These are phyloP conservation scores for Stagonosporopsis chrysanthemi DNA, from an alignment of 2,329 filamentous ascomycete genomes.

Conservation along the genomic window DNA sequence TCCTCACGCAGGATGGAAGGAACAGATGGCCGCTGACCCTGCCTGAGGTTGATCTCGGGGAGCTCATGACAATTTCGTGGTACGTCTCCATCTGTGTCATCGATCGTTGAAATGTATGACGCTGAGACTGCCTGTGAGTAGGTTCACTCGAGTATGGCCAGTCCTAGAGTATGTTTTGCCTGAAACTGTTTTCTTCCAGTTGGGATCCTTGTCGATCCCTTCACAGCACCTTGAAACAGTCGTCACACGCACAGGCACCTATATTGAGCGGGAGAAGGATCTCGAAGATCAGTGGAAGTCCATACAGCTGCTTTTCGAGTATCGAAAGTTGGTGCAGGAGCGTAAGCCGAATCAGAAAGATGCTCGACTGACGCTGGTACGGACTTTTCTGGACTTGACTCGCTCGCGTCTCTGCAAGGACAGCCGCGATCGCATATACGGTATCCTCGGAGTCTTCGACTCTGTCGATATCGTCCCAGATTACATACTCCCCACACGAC, in stretches of 20 bases:
- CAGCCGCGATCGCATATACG: conserved; percentile 17
- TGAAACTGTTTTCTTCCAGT: not conserved
- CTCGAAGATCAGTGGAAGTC: conserved; percentile 14
- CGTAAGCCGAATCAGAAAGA: not conserved
- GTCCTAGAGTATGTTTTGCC: conserved; percentile 16
- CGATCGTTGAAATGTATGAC: not conserved
- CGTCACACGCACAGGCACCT: conserved; percentile 6
- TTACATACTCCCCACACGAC: conserved; percentile 1
- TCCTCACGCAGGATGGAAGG: conserved; percentile 12
- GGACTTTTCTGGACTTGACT: conserved; percentile 13
- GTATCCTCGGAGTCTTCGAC: conserved; percentile 10
- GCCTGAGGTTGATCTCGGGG: conserved; percentile 13
- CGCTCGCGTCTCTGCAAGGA: conserved; percentile 13
- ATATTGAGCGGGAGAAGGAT: conserved; percentile 7
- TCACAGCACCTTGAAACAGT: conserved; percentile 10
- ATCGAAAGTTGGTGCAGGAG: conserved; percentile 11
- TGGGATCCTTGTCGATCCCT: conserved; percentile 6
- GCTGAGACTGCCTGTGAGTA: not conserved
- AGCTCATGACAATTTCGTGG: conserved; percentile 9
- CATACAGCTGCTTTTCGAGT: conserved; percentile 11
- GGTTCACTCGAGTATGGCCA: conserved; percentile 15
- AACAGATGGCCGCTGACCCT: conserved; percentile 17
- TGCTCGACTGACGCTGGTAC: conserved; percentile 5
- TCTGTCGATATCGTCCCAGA: conserved; percentile 1
- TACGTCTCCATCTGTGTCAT: not conserved